Evolutionary conservation across 1,139 yeast species (phyloP).

Genomic region (Fermentozyma sake): DNA sequence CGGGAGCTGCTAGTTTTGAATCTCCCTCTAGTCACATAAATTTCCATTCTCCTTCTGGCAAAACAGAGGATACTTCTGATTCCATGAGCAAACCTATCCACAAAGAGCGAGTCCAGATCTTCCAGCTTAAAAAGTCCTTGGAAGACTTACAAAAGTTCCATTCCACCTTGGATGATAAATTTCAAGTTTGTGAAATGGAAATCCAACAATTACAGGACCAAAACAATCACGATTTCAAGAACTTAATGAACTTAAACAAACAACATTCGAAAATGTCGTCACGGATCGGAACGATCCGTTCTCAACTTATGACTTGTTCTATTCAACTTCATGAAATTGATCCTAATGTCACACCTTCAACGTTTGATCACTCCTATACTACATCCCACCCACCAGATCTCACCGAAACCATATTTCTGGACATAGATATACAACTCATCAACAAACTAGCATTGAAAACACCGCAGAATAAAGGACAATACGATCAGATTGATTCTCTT

Average conservation of each 20-base stretch:
- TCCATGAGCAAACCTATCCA: too few relatives aligned
- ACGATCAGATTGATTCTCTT: too few relatives aligned
- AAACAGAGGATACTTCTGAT: neutral
- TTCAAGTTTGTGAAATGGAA: conserved; percentile 9
- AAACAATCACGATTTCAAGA: conserved; percentile 9
- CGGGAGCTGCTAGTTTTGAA: conserved; percentile 7
- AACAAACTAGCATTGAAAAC: too few relatives aligned
- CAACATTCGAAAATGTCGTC: conserved; percentile 8
- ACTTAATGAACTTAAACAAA: conserved; percentile 6
- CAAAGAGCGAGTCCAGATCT: too few relatives aligned
- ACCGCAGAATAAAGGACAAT: too few relatives aligned
- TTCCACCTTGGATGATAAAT: conserved; percentile 7
- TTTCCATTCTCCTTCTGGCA: neutral
- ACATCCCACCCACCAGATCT: too few relatives aligned
- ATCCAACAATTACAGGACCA: conserved; percentile 8
- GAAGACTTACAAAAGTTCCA: conserved; percentile 11
- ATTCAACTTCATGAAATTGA: conserved; percentile 7
- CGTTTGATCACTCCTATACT: too few relatives aligned
- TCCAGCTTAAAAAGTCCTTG: conserved; percentile 11
- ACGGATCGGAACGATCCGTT: conserved; percentile 7
- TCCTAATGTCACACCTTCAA: too few relatives aligned
- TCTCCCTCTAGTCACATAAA: conserved; percentile 4
- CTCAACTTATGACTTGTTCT: conserved; percentile 7
- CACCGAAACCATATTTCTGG: too few relatives aligned
- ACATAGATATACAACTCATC: too few relatives aligned